A percentile compares a stretch with the other conserved stretches of the same genome.
phyloP scores from a whole-genome alignment of 2,329 filamentous ascomycete genomes.

The Parafenestella ontariensis region DNA sequence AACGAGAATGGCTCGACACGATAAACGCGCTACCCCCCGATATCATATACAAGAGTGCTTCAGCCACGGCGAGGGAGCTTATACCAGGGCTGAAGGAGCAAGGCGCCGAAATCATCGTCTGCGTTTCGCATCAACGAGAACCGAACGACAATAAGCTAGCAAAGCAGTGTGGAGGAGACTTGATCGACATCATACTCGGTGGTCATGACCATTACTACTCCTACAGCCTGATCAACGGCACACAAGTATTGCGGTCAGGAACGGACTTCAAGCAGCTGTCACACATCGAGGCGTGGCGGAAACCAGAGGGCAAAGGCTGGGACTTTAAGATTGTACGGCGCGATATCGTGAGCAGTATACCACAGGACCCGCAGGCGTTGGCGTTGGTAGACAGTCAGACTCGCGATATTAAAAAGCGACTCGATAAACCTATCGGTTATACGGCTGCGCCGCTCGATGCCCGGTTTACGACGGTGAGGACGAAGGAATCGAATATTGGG shows the following conservation, averaged over 20 bases:
- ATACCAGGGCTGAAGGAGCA: slow-evolving; percentile 75
- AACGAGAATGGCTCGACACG: slow-evolving; percentile 87
- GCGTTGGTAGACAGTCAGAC: slow-evolving; percentile 73
- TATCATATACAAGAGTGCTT: slow-evolving; percentile 81
- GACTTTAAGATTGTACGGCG: slow-evolving; percentile 78
- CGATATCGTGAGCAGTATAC: slow-evolving; percentile 74
- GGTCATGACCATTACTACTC: slow-evolving; percentile 91
- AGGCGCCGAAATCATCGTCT: slow-evolving; percentile 83
- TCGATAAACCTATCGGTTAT: slow-evolving; percentile 82
- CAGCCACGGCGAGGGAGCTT: slow-evolving; percentile 75
- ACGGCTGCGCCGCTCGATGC: slow-evolving; percentile 83
- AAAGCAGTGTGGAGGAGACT: slow-evolving; percentile 69
- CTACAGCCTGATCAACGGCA: slow-evolving; percentile 78
- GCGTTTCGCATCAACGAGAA: slow-evolving; percentile 84
- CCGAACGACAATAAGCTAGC: slow-evolving; percentile 90
- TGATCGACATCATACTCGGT: slow-evolving; percentile 85
- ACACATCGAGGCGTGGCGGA: slow-evolving; percentile 79
- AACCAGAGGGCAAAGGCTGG: slow-evolving; percentile 65
- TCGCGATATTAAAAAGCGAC: slow-evolving; percentile 73
- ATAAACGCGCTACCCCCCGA: slow-evolving; percentile 86
- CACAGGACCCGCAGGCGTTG: slow-evolving; percentile 67
- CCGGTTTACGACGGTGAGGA: slow-evolving; percentile 81
- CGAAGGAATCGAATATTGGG: slow-evolving; percentile 80
- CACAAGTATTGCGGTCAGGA: slow-evolving; percentile 84
- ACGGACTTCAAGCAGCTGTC: slow-evolving; percentile 93